phyloP scores from a whole-genome alignment of 2,329 filamentous ascomycete species.

The Stachybotrys chlorohalonatus region DNA sequence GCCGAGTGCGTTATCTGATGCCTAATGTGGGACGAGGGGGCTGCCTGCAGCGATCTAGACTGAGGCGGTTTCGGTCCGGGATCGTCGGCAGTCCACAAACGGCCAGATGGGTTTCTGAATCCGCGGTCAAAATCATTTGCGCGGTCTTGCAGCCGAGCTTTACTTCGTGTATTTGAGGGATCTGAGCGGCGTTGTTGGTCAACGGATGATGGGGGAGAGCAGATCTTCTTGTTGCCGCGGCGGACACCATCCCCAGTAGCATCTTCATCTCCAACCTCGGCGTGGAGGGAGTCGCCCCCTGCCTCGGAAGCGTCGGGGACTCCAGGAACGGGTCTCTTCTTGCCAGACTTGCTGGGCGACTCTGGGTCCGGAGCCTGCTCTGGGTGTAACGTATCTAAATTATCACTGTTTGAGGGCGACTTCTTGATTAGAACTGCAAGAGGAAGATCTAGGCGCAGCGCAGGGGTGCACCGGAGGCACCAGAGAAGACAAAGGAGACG shows the following conservation, averaged over 20 bases:
- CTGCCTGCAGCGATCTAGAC: background rate
- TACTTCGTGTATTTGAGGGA: constrained; percentile 9
- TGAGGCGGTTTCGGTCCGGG: constrained; percentile 5
- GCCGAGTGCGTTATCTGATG: constrained; percentile 1
- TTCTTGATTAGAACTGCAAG: background rate
- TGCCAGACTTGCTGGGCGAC: background rate
- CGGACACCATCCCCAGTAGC: constrained; percentile 1
- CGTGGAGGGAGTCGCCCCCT: background rate
- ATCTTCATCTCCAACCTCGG: background rate
- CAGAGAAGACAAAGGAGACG: no score
- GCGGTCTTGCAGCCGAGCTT: constrained; percentile 6
- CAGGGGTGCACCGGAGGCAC: no score
- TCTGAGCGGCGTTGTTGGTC: constrained; percentile 9
- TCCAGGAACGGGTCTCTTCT: constrained; percentile 5
- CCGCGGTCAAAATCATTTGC: constrained; percentile 14
- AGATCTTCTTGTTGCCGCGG: constrained; percentile 15
- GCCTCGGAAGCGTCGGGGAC: background rate
- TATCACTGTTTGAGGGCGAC: background rate
- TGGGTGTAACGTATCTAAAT: background rate
- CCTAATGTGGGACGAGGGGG: background rate
- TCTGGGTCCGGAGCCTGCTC: background rate
- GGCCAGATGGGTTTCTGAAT: constrained; percentile 11
- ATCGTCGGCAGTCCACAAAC: constrained; percentile 19
- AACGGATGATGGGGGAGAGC: constrained; percentile 16
- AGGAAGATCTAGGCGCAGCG: no score